Evolutionary conservation across 164 flowering plant species (phyloP).

Genomic region (Taxillus chinensis): DNA sequence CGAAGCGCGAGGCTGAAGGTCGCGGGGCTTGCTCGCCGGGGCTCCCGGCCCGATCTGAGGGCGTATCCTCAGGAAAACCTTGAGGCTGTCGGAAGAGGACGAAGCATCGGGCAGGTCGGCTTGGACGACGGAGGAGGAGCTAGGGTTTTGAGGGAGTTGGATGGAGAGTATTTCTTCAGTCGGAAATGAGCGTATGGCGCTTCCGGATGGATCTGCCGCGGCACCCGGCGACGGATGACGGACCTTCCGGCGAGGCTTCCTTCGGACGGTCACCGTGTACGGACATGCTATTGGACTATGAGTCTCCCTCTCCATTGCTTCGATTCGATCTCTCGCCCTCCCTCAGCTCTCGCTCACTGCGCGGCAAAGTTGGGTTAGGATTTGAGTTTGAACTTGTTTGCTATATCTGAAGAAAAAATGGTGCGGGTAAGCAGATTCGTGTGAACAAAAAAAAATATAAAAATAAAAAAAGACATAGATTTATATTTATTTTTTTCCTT

Average conservation of each 20-base stretch:
- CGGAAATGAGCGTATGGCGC: conserved; percentile 24
- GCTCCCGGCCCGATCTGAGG: conserved; percentile 20
- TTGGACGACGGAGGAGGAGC: background rate
- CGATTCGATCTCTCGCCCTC: background rate
- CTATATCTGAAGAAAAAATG: too few species aligned
- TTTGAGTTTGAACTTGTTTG: too few species aligned
- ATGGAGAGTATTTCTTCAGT: conserved; percentile 33
- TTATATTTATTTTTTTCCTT: too few species aligned
- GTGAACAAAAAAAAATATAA: too few species aligned
- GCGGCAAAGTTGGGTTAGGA: too few species aligned
- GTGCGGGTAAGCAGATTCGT: too few species aligned
- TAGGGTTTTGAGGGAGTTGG: conserved; percentile 17
- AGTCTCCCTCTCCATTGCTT: conserved; percentile 18
- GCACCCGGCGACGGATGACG: conserved; percentile 25
- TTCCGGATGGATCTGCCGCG: background rate
- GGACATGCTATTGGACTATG: conserved; percentile 31
- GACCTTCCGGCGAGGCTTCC: conserved; percentile 63
- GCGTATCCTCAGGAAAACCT: conserved; percentile 52
- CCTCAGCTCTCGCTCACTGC: background rate
- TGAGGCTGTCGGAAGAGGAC: conserved; percentile 27
- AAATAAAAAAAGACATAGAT: too few species aligned
- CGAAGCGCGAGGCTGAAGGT: background rate
- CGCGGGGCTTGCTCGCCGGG: conserved; percentile 1
- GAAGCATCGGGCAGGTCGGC: too few species aligned
- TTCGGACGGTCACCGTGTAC: conserved; percentile 38